Percentiles rank a stretch among this genome's conserved stretches.
Conservation (phyloP, 2,329 filamentous ascomycete species). For the Aplosporella prunicola region DNA sequence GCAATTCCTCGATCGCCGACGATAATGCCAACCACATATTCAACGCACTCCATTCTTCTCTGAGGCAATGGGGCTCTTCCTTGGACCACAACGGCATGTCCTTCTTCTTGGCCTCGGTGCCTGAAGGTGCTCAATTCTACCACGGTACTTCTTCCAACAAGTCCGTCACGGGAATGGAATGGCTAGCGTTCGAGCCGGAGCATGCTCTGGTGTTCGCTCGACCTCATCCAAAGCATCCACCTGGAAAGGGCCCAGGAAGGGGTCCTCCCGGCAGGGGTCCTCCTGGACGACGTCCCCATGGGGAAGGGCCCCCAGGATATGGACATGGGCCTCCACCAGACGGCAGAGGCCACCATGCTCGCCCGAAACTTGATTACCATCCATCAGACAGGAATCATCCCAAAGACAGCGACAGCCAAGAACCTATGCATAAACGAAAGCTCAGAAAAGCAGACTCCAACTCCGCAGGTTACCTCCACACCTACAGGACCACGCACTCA, state of each 20-base stretch:
- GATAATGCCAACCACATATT: conserved; percentile 57
- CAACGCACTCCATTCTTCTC: conserved; percentile 62
- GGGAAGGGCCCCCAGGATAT: conserved; percentile 4
- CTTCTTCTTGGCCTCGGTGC: conserved; percentile 57
- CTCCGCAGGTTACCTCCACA: conserved; percentile 53
- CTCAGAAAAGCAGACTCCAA: conserved; percentile 7
- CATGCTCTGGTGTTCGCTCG: conserved; percentile 59
- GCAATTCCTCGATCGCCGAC: not conserved
- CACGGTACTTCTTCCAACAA: conserved; percentile 47
- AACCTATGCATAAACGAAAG: conserved; percentile 2
- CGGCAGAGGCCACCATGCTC: not conserved
- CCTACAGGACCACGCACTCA: conserved; percentile 49
- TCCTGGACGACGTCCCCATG: conserved; percentile 1
- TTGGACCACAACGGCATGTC: conserved; percentile 69
- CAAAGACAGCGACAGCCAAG: conserved; percentile 2
- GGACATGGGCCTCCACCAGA: not conserved
- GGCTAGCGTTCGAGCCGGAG: conserved; percentile 69
- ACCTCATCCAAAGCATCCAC: conserved; percentile 11
- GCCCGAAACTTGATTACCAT: conserved; percentile 1
- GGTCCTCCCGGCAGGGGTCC: conserved; percentile 2
- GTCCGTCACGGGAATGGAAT: conserved; percentile 49
- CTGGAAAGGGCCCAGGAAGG: conserved; percentile 1
- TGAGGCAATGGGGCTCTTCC: conserved; percentile 65
- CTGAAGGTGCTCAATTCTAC: conserved; percentile 55
- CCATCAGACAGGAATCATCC: not conserved